Percentiles rank a stretch among this genome's conserved stretches.
Evolutionary conservation across 2,329 filamentous ascomycete species (phyloP).

Genomic region (Pezicula radicicola): DNA sequence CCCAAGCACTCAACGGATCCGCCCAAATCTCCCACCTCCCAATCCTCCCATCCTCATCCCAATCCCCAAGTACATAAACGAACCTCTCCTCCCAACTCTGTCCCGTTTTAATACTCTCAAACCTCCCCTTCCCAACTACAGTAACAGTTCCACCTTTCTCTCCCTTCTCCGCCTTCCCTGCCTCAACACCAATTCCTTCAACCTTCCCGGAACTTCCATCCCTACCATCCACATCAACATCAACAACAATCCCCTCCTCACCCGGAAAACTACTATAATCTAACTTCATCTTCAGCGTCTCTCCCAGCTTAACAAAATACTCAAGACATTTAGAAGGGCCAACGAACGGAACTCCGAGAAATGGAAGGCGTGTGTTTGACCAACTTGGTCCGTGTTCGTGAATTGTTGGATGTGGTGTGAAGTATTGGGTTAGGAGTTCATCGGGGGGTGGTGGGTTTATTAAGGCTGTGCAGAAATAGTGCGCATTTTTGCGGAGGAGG

Average conservation of each 20-base stretch:
- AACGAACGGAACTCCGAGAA: constrained; percentile 34
- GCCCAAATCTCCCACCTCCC: constrained; percentile 42
- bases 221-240: constrained; percentile 19
- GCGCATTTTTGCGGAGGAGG: no score
- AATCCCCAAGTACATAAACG: constrained; percentile 36
- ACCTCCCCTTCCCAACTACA: constrained; percentile 31
- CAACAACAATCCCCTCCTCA: constrained; percentile 24
- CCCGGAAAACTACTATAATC: constrained; percentile 2
- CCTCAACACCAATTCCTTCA: not conserved
- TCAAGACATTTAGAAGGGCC: constrained; percentile 30
- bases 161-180: constrained; percentile 2
- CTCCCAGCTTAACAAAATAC: constrained; percentile 33
- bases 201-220: not conserved
- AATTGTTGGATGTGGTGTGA: constrained; percentile 22
- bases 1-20: constrained; percentile 39
- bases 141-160: constrained; percentile 26
- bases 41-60: constrained; percentile 34
- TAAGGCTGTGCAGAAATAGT: constrained; percentile 6
- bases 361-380: constrained; percentile 33
- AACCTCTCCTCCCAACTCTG: constrained; percentile 37
- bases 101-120: constrained; percentile 34
- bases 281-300: constrained; percentile 20
- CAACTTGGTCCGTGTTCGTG: constrained; percentile 38
- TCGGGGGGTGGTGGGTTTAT: not conserved
- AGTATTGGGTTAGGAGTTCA: constrained; percentile 2